Evolutionary conservation across 169 alveolate genomes (phyloP).

Genomic region (Babesia caballi): DNA sequence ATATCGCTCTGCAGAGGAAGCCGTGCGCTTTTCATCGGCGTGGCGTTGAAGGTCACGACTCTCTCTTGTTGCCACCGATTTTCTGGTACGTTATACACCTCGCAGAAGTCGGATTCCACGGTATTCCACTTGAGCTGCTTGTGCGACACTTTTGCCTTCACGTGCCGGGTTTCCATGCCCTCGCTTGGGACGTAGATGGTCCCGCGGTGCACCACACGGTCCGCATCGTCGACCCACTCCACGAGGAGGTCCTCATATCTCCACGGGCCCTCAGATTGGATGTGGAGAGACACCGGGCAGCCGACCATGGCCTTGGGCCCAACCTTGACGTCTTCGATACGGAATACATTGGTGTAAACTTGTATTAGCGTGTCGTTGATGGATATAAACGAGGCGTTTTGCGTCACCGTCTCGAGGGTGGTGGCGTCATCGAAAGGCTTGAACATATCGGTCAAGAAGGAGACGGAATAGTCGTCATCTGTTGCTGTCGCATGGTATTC

Average conservation of each 20-base stretch:
- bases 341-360: conserved; percentile 23
- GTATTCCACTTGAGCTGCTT: conserved; percentile 24
- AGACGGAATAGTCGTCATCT: conserved; percentile 13
- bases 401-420: conserved; percentile 18
- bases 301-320: conserved; percentile 36
- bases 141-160: conserved; percentile 40
- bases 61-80: conserved; percentile 56
- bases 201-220: conserved; percentile 6
- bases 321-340: conserved; percentile 25
- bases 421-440: conserved; percentile 25
- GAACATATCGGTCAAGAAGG: conserved; percentile 40
- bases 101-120: conserved; percentile 33
- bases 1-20: conserved; percentile 13
- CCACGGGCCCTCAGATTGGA: conserved; percentile 24
- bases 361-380: conserved; percentile 41
- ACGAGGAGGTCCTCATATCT: conserved; percentile 3
- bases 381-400: conserved; percentile 35
- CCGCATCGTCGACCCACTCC: conserved; percentile 48
- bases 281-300: conserved; percentile 37
- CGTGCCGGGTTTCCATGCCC: background rate
- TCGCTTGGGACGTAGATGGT: conserved; percentile 24
- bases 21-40: background rate
- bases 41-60: conserved; percentile 6
- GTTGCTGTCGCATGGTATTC: too few species aligned
- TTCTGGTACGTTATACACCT: conserved; percentile 12